These are phyloP conservation scores for Marasmius fiardii DNA, from an alignment of 1,284 basidiomycete species.

Conservation along the genomic window DNA sequence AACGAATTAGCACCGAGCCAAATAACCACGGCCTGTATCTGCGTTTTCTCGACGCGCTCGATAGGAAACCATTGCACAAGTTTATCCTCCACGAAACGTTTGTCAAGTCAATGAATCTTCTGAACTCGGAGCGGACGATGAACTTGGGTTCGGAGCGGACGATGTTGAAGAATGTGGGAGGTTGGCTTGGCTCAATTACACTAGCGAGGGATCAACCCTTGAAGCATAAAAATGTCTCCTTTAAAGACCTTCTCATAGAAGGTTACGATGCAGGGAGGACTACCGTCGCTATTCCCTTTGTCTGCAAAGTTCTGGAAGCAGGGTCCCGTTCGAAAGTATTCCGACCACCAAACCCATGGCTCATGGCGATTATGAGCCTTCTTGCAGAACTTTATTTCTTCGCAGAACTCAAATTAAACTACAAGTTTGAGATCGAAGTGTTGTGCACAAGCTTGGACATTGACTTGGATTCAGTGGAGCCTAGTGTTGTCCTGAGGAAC, in stretches of 20 bases:
- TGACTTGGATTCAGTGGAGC: slow-evolving; percentile 84
- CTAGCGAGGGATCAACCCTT: slow-evolving; percentile 92
- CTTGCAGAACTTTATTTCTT: slow-evolving; percentile 96
- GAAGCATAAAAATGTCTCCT: slow-evolving; percentile 89
- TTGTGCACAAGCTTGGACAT: slow-evolving; percentile 91
- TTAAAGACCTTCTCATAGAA: slow-evolving; percentile 95
- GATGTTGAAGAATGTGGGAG: slow-evolving; percentile 90
- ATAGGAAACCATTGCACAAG: slow-evolving; percentile 61
- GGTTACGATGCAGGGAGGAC: slow-evolving; percentile 92
- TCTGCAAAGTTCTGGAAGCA: slow-evolving; percentile 95
- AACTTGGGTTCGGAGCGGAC: slow-evolving; percentile 83
- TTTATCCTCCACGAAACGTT: slow-evolving; percentile 94
- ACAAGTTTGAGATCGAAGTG: slow-evolving; percentile 99
- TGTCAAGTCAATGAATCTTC: slow-evolving; percentile 78
- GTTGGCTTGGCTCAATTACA: slow-evolving; percentile 94
- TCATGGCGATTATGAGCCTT: slow-evolving; percentile 92
- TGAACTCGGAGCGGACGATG: slow-evolving; percentile 93
- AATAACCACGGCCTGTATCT: slow-evolving; percentile 98
- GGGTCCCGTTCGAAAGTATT: slow-evolving; percentile 90
- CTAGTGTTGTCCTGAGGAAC: slow-evolving; percentile 79
- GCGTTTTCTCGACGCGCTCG: slow-evolving; percentile 85
- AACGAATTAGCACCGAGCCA: slow-evolving; percentile 93
- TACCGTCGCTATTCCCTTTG: slow-evolving; percentile 95
- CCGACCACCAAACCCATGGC: slow-evolving; percentile 96
- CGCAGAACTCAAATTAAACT: slow-evolving; percentile 94